Conservation (phyloP, 352 stramenopile species). For the Phytophthora boehmeriae region DNA sequence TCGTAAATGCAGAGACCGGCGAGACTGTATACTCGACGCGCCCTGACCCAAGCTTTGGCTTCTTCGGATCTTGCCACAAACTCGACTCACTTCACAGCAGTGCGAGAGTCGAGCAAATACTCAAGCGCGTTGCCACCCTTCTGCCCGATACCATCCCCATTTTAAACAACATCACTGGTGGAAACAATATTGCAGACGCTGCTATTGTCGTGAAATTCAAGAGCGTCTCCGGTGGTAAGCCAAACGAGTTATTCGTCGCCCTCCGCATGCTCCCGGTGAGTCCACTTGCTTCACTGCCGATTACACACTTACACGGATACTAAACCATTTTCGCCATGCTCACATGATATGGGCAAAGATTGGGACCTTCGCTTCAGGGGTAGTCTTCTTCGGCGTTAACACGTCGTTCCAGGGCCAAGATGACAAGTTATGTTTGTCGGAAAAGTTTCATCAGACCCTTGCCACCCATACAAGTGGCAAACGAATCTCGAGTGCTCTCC, state of each 20-base stretch:
- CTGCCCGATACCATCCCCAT: slow-evolving; percentile 34
- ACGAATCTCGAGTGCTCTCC: slow-evolving; percentile 33
- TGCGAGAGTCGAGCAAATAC: slow-evolving; percentile 25
- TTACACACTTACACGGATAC: not conserved
- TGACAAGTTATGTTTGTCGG: slow-evolving; percentile 22
- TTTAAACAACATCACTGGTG: slow-evolving; percentile 18
- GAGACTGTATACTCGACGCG: slow-evolving; percentile 27
- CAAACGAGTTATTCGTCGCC: slow-evolving; percentile 34
- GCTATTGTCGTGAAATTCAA: slow-evolving; percentile 23
- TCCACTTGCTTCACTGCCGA: not conserved
- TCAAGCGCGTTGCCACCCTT: slow-evolving; percentile 30
- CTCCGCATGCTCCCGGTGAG: slow-evolving; percentile 49
- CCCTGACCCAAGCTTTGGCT: not conserved
- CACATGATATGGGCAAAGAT: slow-evolving; percentile 3
- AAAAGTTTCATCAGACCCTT: slow-evolving; percentile 37
- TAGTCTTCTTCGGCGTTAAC: slow-evolving; percentile 31
- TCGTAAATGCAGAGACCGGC: slow-evolving; percentile 47
- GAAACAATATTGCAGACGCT: slow-evolving; percentile 16
- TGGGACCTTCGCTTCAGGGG: slow-evolving; percentile 21
- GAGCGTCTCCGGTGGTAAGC: slow-evolving; percentile 3
- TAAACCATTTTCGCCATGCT: slow-evolving; percentile 1
- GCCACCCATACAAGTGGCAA: slow-evolving; percentile 26
- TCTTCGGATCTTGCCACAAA: slow-evolving; percentile 18
- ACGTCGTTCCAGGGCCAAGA: slow-evolving; percentile 20
- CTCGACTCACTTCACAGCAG: slow-evolving; percentile 22